phyloP scores from a whole-genome alignment of 805 yeast genomes.

The Zygotorulaspora florentina region DNA sequence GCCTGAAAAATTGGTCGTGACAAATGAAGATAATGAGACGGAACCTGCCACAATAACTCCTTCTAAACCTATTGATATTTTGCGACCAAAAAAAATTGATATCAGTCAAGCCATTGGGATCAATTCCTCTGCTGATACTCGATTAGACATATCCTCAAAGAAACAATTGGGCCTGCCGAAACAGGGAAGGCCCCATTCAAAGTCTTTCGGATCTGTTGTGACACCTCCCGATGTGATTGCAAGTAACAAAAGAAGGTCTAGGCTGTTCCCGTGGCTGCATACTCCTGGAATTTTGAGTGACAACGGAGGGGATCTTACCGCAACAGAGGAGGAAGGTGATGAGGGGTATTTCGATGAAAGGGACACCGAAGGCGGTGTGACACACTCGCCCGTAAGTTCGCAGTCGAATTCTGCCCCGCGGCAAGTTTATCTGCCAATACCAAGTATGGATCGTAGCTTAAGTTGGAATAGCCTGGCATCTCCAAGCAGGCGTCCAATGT shows the following conservation, averaged over 20 bases:
- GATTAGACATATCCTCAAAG: slow-evolving; percentile 6
- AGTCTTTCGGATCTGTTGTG: slow-evolving; percentile 31
- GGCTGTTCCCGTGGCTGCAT: slow-evolving; percentile 31
- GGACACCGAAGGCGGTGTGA: slow-evolving; percentile 10
- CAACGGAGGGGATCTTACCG: slow-evolving; percentile 28
- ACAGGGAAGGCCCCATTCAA: slow-evolving; percentile 31
- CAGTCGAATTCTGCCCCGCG: slow-evolving; percentile 16
- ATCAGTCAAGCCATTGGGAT: slow-evolving; percentile 1
- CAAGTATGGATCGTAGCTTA: slow-evolving; percentile 18
- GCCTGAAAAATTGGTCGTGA: slow-evolving; percentile 11
- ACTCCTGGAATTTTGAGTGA: slow-evolving; percentile 32
- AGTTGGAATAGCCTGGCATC: slow-evolving; percentile 26
- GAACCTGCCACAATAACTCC: slow-evolving; percentile 2
- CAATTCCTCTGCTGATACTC: background rate
- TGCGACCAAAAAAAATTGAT: background rate
- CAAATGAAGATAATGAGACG: slow-evolving; percentile 11
- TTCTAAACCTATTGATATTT: slow-evolving; percentile 9
- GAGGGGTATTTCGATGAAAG: slow-evolving; percentile 24
- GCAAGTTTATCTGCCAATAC: slow-evolving; percentile 15
- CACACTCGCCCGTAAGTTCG: slow-evolving; percentile 17
- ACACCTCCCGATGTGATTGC: slow-evolving; percentile 33
- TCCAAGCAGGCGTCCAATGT: slow-evolving; percentile 21
- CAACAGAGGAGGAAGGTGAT: slow-evolving; percentile 32
- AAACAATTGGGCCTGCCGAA: slow-evolving; percentile 11
- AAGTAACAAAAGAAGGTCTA: slow-evolving; percentile 26